A percentile compares a stretch with the other conserved stretches of the same genome.
These are phyloP conservation scores for Pseudopyrenochaeta lycopersici DNA, from an alignment of 2,329 filamentous ascomycete genomes.

Conservation along the genomic window DNA sequence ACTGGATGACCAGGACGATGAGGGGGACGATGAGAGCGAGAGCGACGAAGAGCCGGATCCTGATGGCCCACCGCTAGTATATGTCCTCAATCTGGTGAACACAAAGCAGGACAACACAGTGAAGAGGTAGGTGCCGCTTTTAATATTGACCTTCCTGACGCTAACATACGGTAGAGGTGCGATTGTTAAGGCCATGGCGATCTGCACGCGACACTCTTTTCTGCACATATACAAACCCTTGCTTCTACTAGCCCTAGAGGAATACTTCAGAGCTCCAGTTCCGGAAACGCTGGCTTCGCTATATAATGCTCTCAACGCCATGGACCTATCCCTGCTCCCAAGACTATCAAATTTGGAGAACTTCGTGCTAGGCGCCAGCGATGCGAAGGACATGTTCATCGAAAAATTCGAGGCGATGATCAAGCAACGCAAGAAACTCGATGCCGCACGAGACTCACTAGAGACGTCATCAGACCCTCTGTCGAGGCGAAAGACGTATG, in stretches of 20 bases:
- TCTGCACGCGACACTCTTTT: slow-evolving; percentile 96
- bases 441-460: slow-evolving; percentile 51
- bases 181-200: slow-evolving; percentile 97
- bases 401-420: slow-evolving; percentile 98
- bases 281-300: slow-evolving; percentile 87
- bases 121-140: slow-evolving; percentile 64
- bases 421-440: slow-evolving; percentile 78
- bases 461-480: slow-evolving; percentile 50
- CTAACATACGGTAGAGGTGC: slow-evolving; percentile 71
- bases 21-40: slow-evolving; percentile 58
- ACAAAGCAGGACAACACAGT: slow-evolving; percentile 95
- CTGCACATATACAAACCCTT: slow-evolving; percentile 99
- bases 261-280: slow-evolving; percentile 93
- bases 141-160: neutral
- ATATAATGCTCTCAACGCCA: slow-evolving; percentile 92
- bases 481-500: slow-evolving; percentile 69
- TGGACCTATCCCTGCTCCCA: slow-evolving; percentile 96
- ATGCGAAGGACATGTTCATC: slow-evolving; percentile 94
- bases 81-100: slow-evolving; percentile 96
- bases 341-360: slow-evolving; percentile 83
- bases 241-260: slow-evolving; percentile 87
- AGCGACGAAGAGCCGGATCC: slow-evolving; percentile 64
- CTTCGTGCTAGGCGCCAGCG: slow-evolving; percentile 85
- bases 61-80: slow-evolving; percentile 91
- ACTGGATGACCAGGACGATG: slow-evolving; percentile 47